Conservation (phyloP, 345 rosid genomes). For the Populus pruinosa region DNA sequence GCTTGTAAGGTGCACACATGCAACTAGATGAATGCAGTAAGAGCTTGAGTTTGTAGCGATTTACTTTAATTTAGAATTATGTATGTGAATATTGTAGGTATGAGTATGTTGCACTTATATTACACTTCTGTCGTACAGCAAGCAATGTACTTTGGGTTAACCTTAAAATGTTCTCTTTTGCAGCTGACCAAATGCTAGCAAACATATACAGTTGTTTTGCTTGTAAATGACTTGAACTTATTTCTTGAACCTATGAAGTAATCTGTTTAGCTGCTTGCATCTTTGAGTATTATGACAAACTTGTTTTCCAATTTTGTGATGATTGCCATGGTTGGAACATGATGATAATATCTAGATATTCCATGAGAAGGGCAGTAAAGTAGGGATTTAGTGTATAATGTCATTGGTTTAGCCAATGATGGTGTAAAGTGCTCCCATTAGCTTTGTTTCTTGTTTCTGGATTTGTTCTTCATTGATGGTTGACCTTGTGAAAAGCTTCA, state of each 20-base stretch:
- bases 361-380: not conserved
- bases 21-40: conserved; percentile 36
- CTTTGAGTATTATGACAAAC: not conserved
- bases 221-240: not conserved
- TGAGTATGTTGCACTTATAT: conserved; percentile 36
- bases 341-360: not conserved
- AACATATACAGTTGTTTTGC: not conserved
- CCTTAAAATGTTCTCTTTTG: not conserved
- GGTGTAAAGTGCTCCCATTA: not conserved
- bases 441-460: not conserved
- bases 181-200: not conserved
- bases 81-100: conserved; percentile 59
- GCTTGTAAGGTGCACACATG: conserved; percentile 40
- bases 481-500: not conserved
- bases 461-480: not conserved
- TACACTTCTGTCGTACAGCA: conserved; percentile 25
- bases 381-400: not conserved
- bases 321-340: not conserved
- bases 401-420: not conserved
- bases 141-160: conserved; percentile 28
- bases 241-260: not conserved
- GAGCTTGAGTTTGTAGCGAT: conserved; percentile 38
- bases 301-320: too few relatives aligned
- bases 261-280: not conserved
- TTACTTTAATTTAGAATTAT: conserved; percentile 28